These are phyloP conservation scores for Fonsecaea nubica DNA, from an alignment of 2,329 filamentous ascomycete species.

Conservation along the genomic window DNA sequence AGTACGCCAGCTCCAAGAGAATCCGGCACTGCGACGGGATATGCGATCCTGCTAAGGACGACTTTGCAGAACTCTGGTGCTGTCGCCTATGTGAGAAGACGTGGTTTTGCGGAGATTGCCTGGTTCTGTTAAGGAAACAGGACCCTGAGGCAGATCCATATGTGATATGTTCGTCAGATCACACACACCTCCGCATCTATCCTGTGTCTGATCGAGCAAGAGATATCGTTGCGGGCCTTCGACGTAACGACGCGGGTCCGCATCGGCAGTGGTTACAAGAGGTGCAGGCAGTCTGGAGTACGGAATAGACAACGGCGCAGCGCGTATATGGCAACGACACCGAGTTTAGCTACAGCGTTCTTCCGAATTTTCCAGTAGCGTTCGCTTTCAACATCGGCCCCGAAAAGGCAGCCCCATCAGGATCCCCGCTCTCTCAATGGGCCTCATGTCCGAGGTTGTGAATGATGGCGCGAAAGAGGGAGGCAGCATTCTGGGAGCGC, in stretches of 20 bases:
- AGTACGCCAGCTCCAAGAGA: conserved; percentile 20
- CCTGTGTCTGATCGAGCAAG: conserved; percentile 6
- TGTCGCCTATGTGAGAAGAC: conserved; percentile 15
- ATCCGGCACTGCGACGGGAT: conserved; percentile 12
- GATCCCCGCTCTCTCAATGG: no score
- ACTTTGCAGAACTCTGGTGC: conserved; percentile 14
- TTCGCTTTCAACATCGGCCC: no score
- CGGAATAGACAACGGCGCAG: conserved; percentile 6
- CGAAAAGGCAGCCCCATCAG: no score
- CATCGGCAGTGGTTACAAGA: conserved; percentile 12
- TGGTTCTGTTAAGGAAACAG: conserved; percentile 7
- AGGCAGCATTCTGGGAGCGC: no score
- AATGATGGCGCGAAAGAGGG: no score
- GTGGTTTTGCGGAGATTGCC: conserved; percentile 12
- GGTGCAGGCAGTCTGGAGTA: conserved; percentile 6
- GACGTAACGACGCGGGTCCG: background rate
- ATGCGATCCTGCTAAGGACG: conserved; percentile 9
- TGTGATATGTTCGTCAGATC: conserved; percentile 13
- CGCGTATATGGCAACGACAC: background rate
- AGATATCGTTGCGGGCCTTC: conserved; percentile 5
- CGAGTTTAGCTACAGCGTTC: no score
- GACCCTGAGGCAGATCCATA: conserved; percentile 6
- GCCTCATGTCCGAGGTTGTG: no score
- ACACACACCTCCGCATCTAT: conserved; percentile 9
- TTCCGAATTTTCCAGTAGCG: no score